Base-by-base conservation (phyloP, 176 grass and related monocot species). In the Eragrostis nindensis region DNA sequence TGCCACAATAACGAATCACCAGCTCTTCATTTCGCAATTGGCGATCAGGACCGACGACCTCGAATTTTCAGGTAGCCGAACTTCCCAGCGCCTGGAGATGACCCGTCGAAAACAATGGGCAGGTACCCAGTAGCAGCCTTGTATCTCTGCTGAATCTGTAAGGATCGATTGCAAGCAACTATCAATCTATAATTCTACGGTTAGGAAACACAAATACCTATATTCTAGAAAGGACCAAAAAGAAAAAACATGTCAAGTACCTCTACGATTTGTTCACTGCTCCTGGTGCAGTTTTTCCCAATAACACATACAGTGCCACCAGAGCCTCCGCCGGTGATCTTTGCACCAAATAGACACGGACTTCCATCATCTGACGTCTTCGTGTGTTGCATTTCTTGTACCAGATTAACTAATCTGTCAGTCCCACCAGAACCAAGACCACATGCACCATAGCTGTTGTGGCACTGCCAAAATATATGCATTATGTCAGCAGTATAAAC, bases 111-210 rank as follows among this genome's bases (percentile, higher is more conserved):
- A 39, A 94, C 15, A 45, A 97, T 86, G 7, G 95, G 95, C 22
- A 85, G 61, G 74, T 94, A 94, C 13, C 95, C 95, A 0, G 92
- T 97, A 13, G 83, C 95, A 44, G 83, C 87, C 82, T 91, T 90
- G 83, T 97, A 97, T 55, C 80, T 97, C 81, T 72, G 90, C 74
- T 94, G 95, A 87, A 97, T 94, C 92, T 97, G 95, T 22, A 85
- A 80, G 11, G 5, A 29, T 48, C 16, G 21, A 13, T 52, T 5
- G 21, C 22, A 74, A 87, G 44, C 7, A 38, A 24, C 3, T 5
- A 42, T 45, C 50, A 11, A 25, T 14, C 5, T 30, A 7, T 3
- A 8, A 14, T 18, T 12, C 40, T 29, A 13, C 4, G 14, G 7
- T 46, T 19, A 54, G 16, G 19, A 60, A 45, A 29, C 16, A 13